Evolutionary conservation across 2,329 filamentous ascomycete species (phyloP).

Genomic region (Aspergillus novoparasiticus): DNA sequence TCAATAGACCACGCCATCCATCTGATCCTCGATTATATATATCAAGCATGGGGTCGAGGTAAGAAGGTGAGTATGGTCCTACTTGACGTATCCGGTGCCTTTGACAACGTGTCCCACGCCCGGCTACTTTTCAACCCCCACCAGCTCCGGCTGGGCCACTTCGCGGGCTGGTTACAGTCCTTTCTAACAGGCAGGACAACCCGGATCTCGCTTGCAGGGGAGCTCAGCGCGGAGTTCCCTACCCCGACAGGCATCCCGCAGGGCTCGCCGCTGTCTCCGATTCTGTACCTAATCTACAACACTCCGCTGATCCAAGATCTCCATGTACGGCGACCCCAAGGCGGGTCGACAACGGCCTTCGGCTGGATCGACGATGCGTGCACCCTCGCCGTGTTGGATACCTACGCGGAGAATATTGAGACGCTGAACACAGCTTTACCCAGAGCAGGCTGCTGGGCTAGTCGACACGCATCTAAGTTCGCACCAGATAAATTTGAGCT

Average conservation of each 20-base stretch:
- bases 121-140: slow-evolving; percentile 12
- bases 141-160: background rate
- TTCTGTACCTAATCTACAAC: slow-evolving; percentile 12
- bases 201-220: slow-evolving; percentile 1
- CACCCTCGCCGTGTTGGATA: background rate
- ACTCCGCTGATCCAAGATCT: background rate
- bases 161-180: background rate
- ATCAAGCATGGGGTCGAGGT: slow-evolving; percentile 6
- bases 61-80: slow-evolving; percentile 10
- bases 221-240: background rate
- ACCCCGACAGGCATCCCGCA: slow-evolving; percentile 4
- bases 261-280: slow-evolving; percentile 11
- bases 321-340: background rate
- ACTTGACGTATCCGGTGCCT: slow-evolving; percentile 18
- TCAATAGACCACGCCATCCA: slow-evolving; percentile 20
- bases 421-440: background rate
- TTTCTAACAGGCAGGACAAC: slow-evolving; percentile 4
- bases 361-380: slow-evolving; percentile 1
- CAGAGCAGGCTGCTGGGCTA: background rate
- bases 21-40: slow-evolving; percentile 11
- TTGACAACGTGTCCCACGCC: background rate
- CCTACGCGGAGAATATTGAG: background rate
- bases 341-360: background rate
- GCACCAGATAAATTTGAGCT: slow-evolving; percentile 14
- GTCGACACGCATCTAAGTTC: slow-evolving; percentile 9